Percentiles rank a stretch among this genome's conserved stretches.
phyloP scores from a whole-genome alignment of 2,329 filamentous ascomycete species.

The Hawksworthiomyces lignivorus region DNA sequence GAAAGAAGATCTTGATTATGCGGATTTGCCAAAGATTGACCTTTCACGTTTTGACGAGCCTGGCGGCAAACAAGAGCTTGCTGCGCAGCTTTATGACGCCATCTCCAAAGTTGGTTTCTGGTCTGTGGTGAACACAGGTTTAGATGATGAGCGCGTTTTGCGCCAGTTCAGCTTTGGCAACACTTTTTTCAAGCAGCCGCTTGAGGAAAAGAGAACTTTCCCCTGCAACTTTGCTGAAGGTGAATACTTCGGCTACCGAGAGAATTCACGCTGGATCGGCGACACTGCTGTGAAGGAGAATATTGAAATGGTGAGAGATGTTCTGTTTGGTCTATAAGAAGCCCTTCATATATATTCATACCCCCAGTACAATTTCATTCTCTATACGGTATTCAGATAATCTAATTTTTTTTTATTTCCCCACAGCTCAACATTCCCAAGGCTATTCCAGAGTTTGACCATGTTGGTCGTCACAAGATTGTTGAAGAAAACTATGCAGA shows the following conservation, averaged over 20 bases:
- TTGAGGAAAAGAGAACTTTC: constrained; percentile 29
- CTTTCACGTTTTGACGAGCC: constrained; percentile 41
- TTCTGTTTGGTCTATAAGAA: too few relatives aligned
- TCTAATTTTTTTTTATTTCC: background rate
- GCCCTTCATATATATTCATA: too few relatives aligned
- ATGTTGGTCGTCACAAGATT: constrained; percentile 20
- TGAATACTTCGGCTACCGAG: constrained; percentile 40
- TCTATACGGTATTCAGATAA: too few relatives aligned
- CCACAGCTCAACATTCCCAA: constrained; percentile 38
- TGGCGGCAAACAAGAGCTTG: constrained; percentile 42
- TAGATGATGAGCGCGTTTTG: constrained; percentile 31
- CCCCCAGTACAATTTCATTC: too few relatives aligned
- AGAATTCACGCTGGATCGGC: constrained; percentile 28
- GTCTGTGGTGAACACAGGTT: constrained; percentile 19
- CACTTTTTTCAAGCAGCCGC: constrained; percentile 40
- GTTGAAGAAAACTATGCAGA: constrained; percentile 34
- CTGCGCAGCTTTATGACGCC: constrained; percentile 42
- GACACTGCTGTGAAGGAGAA: constrained; percentile 35
- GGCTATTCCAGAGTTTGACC: constrained; percentile 19
- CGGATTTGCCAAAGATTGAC: constrained; percentile 34
- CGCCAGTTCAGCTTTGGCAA: constrained; percentile 43
- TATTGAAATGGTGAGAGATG: constrained; percentile 46
- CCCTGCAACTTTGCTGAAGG: constrained; percentile 17
- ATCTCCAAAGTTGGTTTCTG: constrained; percentile 37
- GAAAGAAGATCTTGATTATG: constrained; percentile 31